These are phyloP conservation scores for Coniochaeta sp. DNA, from an alignment of 2,329 filamentous ascomycete genomes.

Conservation along the genomic window DNA sequence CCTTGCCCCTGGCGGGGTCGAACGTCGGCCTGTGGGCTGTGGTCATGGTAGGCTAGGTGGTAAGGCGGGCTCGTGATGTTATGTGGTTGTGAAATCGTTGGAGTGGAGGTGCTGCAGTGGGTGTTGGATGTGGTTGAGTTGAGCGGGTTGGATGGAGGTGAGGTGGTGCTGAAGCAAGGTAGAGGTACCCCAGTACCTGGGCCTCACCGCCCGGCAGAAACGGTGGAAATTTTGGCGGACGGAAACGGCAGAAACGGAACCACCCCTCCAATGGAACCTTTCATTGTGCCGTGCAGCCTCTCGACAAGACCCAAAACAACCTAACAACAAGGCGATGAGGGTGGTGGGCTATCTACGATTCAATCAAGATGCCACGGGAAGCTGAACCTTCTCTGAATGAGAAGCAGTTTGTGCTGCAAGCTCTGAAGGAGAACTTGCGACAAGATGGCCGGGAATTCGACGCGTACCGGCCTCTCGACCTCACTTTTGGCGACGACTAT, in stretches of 20 bases:
- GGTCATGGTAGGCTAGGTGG: constrained; percentile 43
- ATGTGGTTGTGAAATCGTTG: background rate
- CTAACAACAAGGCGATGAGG: background rate
- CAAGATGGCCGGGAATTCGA: constrained; percentile 79
- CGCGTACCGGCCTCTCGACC: constrained; percentile 67
- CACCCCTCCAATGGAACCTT: constrained; percentile 10
- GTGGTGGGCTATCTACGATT: constrained; percentile 1
- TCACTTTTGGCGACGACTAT: constrained; percentile 85
- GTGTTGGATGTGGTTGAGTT: background rate
- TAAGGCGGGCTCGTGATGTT: constrained; percentile 27
- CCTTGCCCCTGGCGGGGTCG: constrained; percentile 90
- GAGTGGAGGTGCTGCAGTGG: background rate
- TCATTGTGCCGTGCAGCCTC: background rate
- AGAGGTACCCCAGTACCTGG: background rate
- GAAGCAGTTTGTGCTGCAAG: constrained; percentile 76
- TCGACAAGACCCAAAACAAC: background rate
- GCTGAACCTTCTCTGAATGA: constrained; percentile 84
- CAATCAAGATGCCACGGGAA: constrained; percentile 75
- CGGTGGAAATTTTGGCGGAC: constrained; percentile 15
- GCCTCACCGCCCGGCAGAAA: constrained; percentile 14
- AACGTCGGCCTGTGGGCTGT: constrained; percentile 83
- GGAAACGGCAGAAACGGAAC: constrained; percentile 14
- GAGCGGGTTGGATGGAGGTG: background rate
- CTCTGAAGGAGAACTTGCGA: constrained; percentile 71
- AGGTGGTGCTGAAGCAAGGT: constrained; percentile 5